A percentile compares a stretch with the other conserved stretches of the same genome.
Conservation (phyloP, 495 filamentous ascomycete species). For the Penicillium bovifimosum region DNA sequence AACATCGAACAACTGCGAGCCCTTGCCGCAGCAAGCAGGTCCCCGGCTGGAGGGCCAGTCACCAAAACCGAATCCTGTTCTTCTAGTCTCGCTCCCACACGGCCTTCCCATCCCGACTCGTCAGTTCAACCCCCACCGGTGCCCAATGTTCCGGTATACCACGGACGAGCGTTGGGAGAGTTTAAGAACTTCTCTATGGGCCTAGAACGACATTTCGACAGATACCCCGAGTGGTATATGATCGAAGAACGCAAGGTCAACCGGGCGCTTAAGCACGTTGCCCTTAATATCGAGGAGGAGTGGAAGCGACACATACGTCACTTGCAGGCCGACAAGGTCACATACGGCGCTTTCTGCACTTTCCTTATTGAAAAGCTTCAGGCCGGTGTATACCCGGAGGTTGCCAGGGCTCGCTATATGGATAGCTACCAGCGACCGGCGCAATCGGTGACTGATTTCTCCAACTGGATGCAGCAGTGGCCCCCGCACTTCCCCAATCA, state of each 20-base stretch:
- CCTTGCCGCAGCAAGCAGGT: constrained; percentile 4
- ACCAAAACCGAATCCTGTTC: neutral
- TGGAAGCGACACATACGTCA: constrained; percentile 2
- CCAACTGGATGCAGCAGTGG: constrained; percentile 10
- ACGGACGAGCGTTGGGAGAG: constrained; percentile 4
- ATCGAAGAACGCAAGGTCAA: neutral
- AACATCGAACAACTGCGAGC: constrained; percentile 2
- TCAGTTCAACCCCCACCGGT: neutral
- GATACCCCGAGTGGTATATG: constrained; percentile 1
- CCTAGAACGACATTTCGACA: constrained; percentile 4
- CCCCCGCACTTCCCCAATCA: constrained; percentile 4
- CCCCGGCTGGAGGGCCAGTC: neutral
- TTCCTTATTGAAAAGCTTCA: constrained; percentile 5
- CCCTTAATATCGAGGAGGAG: constrained; percentile 1
- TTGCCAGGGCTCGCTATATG: neutral
- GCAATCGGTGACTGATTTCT: constrained; percentile 13
- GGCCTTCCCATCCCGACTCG: neutral
- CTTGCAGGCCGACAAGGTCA: neutral
- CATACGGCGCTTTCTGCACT: constrained; percentile 1
- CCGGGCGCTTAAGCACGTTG: constrained; percentile 4
- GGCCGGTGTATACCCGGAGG: neutral
- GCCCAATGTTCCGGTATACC: constrained; percentile 6
- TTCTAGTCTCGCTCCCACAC: neutral
- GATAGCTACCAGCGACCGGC: constrained; percentile 1
- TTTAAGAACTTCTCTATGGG: constrained; percentile 4